Percentiles rank a stretch among this genome's conserved stretches.
phyloP scores from a whole-genome alignment of 2,329 filamentous ascomycete species.

The Fusarium redolens region DNA sequence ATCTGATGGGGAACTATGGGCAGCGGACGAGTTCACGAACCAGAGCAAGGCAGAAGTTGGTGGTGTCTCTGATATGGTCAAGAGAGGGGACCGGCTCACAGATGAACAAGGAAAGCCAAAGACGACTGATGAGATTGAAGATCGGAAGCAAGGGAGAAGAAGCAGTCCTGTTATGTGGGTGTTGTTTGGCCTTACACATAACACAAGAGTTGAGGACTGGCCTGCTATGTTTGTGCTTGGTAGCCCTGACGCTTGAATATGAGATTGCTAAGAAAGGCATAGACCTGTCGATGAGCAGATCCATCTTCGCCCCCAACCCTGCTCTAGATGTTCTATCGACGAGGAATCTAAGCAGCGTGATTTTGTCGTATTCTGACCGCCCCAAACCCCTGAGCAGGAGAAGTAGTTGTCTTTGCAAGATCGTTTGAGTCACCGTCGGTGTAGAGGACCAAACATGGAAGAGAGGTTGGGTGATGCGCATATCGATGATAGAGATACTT shows the following conservation, averaged over 20 bases:
- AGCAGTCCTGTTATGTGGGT: constrained; percentile 58
- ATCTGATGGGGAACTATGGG: constrained; percentile 63
- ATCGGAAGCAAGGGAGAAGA: constrained; percentile 35
- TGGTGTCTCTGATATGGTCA: constrained; percentile 60
- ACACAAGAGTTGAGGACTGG: constrained; percentile 62
- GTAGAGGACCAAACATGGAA: constrained; percentile 26
- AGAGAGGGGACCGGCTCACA: constrained; percentile 59
- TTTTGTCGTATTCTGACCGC: constrained; percentile 51
- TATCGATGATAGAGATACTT: constrained; percentile 15
- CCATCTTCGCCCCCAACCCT: constrained; percentile 56
- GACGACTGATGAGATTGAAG: background rate
- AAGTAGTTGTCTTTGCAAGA: constrained; percentile 44
- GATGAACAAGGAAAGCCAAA: constrained; percentile 33
- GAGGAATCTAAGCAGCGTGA: constrained; percentile 54
- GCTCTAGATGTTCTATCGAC: constrained; percentile 57
- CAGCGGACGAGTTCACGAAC: constrained; percentile 63
- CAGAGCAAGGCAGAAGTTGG: constrained; percentile 59
- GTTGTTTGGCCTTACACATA: constrained; percentile 62
- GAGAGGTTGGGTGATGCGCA: constrained; percentile 36
- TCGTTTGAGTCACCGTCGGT: constrained; percentile 50
- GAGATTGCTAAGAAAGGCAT: background rate
- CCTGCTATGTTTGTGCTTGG: constrained; percentile 59
- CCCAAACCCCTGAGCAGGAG: constrained; percentile 4
- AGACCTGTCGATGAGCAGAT: constrained; percentile 29
- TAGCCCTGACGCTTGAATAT: background rate